Base-by-base conservation (phyloP, 2,329 filamentous ascomycete species). In the Pseudogymnoascus sp. region DNA sequence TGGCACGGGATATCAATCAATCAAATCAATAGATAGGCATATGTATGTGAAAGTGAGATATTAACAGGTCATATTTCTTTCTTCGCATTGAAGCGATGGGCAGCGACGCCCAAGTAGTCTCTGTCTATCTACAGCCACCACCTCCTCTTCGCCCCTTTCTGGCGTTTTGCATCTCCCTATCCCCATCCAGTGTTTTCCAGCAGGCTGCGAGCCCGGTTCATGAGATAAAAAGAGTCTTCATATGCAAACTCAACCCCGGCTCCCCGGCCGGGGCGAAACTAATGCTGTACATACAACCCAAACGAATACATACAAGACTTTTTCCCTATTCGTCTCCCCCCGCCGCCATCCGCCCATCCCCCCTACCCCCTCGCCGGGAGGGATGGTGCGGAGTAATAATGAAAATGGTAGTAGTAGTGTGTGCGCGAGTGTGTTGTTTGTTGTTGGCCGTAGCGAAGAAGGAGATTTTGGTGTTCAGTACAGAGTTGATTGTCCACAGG, bases 221-320 rank as follows among this genome's bases (percentile, higher is more conserved):
- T 53, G 40, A 46, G 38, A 23, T 37, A 60, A 31, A 42, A 62
- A 18, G 28, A 18, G 28, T 46, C 16, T 62, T 62, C 23, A 42
- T 49, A 49, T 37, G 23, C 40, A 46, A 36, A 40, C 59, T n/a
- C 31, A 31, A 21, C 42, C 38, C 60, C 37, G 25, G 46, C 46
- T 53, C 46, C 46, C 46, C 46, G 23, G 46, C 46, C 46, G 25
- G 46, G 25, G 46, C 3, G 14, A 49, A 28, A 28, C 46, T 31
- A 62, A 62, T 38, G 25, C 60, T 34, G 37, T 49, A 49, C 60
- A 62, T 49, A 14, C 37, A 62, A 62, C 37, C 42, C 16, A 62
- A 62, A 12, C 18, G 38, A 49, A 38, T 49, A 53, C 46, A 36
- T 62, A 40, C 23, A 53, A 34, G 23, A 28, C 31, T 43, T 37